Percentiles rank a stretch among this genome's conserved stretches.
Conservation (phyloP, 2,329 filamentous ascomycete genomes). For the Calonectria leucothoes region DNA sequence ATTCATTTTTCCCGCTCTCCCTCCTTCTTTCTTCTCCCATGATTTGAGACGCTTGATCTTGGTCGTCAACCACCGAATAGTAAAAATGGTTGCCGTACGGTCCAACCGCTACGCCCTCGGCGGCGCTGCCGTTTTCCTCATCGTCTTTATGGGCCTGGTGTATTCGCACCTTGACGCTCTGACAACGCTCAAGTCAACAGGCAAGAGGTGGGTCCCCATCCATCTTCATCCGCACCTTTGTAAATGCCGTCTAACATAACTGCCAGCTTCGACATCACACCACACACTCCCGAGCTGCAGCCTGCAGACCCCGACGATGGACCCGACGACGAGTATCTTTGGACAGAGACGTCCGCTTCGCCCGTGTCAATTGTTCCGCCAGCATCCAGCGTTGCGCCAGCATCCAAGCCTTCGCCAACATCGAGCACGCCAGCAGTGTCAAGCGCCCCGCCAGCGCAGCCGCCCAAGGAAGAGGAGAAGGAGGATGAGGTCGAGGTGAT, state of each 20-base stretch:
- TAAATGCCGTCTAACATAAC: neutral
- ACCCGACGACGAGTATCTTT: neutral
- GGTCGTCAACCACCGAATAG: neutral
- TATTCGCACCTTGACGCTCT: conserved; percentile 8
- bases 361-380: no score
- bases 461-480: neutral
- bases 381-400: no score
- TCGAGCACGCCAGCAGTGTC: neutral
- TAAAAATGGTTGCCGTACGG: conserved; percentile 19
- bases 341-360: neutral
- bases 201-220: conserved; percentile 2
- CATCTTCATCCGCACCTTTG: neutral
- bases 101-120: conserved; percentile 20
- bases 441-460: neutral
- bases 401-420: neutral
- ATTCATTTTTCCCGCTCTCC: neutral
- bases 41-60: neutral
- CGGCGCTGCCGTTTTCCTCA: conserved; percentile 22
- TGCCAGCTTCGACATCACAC: neutral
- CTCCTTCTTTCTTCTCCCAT: neutral
- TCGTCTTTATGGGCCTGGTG: conserved; percentile 23
- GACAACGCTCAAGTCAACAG: neutral
- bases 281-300: neutral
- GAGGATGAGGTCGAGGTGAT: neutral
- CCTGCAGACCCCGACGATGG: neutral